A percentile compares a stretch with the other conserved stretches of the same genome.
phyloP scores from a whole-genome alignment of 768 basidiomycete species.

The Vararia minispora region DNA sequence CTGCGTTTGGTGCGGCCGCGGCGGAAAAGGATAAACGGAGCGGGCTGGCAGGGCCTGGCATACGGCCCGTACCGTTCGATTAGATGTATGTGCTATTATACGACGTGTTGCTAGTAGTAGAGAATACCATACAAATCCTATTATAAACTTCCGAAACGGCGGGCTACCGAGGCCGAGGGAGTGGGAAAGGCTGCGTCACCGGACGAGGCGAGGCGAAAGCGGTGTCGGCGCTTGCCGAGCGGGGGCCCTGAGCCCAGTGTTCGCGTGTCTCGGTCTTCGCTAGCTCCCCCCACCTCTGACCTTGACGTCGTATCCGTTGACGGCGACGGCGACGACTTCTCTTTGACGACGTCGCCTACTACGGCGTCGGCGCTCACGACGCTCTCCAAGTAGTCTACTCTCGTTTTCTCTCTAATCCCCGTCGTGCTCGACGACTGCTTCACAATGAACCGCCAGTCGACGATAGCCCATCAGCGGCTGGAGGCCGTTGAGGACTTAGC shows the following conservation, averaged over 20 bases:
- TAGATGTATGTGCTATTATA: slow-evolving; percentile 17
- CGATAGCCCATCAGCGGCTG: slow-evolving; percentile 52
- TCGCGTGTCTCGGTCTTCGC: no score
- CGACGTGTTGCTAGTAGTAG: no score
- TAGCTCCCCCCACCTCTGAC: neutral
- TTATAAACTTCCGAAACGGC: no score
- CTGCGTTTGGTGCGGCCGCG: slow-evolving; percentile 65
- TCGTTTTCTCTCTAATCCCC: slow-evolving; percentile 1
- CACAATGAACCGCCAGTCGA: slow-evolving; percentile 35
- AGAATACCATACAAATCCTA: no score
- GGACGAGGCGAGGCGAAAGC: neutral
- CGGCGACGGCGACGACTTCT: slow-evolving; percentile 7
- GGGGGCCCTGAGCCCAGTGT: no score
- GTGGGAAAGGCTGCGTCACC: neutral
- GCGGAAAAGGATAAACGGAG: slow-evolving; percentile 31
- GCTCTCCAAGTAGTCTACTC: neutral
- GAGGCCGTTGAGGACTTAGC: slow-evolving; percentile 66
- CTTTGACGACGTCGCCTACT: slow-evolving; percentile 3
- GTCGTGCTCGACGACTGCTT: no score
- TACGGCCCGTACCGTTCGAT: slow-evolving; percentile 76
- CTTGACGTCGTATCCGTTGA: neutral
- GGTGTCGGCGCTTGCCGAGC: neutral
- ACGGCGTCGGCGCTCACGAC: neutral
- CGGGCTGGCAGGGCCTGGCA: slow-evolving; percentile 47
- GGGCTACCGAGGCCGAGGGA: no score